Evolutionary conservation across 129 eudicot genomes (phyloP), one percentile per base, ranked within the genome.

Genomic region (Deinandra increscens): DNA sequence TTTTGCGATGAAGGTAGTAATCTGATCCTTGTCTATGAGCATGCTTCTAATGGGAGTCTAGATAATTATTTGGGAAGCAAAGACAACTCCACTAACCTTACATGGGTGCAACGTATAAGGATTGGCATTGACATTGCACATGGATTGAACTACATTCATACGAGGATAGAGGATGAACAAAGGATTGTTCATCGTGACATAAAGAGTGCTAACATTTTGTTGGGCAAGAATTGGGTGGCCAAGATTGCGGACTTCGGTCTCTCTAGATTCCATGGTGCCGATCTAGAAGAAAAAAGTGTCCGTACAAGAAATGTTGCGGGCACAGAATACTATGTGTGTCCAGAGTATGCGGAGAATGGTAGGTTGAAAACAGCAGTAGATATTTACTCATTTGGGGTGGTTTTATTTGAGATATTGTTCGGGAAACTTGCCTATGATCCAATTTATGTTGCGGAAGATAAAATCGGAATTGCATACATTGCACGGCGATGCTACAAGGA

Each of bases 201-300:
- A n/a, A 69, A 69, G 29, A 55, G 62, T 0, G 49, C 17, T 0
- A 69, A 69, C 15, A 53, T 69, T 50, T 69, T 69, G 45, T 23
- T 69, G 12, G 34, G 33, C 10, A 17, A 50, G 14, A 9, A 51
- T 4, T 51, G 33, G 73, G 39, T 55, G 2, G 72, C 72, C 1
- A 67, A 67, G 18, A n/a, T 67, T 67, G 55, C 72, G 3, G 72
- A 67, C 42, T 70, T 70, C 41, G 68, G 76, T 4, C 23, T 59
- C 18, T 71, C 66, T 12, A 58, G 20, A 18, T 11, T 55, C 14
- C 44, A 14, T 14, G 26, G 7, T 7, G 72, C 48, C 8, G 11
- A 42, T 34, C 53, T 26, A 26, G 3, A 55, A 23, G 6, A 13
- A 3, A 17, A 38, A 15, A 19, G 42, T 10, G 0, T 41, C 9